Percentiles rank a stretch among this genome's conserved stretches.
phyloP scores from a whole-genome alignment of 495 filamentous ascomycete genomes.

The Zalerion maritima region DNA sequence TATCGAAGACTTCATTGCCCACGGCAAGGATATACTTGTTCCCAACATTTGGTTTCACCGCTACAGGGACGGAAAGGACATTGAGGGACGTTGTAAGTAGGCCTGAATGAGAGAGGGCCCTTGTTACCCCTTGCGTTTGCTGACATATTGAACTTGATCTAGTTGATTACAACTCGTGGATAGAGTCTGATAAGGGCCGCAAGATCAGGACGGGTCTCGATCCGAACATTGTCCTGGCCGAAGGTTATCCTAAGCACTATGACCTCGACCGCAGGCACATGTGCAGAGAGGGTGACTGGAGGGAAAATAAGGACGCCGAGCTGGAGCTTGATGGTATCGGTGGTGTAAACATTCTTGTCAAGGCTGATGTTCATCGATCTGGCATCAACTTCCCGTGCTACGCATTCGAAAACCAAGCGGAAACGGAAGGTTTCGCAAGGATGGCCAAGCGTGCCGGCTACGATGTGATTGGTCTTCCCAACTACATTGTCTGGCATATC shows the following conservation, averaged over 20 bases:
- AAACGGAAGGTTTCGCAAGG: conserved; percentile 95
- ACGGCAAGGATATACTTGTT: conserved; percentile 84
- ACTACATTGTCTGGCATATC: conserved; percentile 98
- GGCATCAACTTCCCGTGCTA: conserved; percentile 97
- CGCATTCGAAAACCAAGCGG: conserved; percentile 96
- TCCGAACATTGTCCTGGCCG: conserved; percentile 69
- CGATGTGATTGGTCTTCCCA: conserved; percentile 79
- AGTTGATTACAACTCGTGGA: conserved; percentile 99
- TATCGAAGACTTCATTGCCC: conserved; percentile 87
- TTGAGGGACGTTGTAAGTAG: conserved; percentile 82
- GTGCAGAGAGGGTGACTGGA: conserved; percentile 79
- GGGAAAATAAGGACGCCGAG: conserved; percentile 77
- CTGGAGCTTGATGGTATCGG: conserved; percentile 89
- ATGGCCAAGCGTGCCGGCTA: conserved; percentile 98
- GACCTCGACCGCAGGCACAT: conserved; percentile 79
- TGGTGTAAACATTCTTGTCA: conserved; percentile 93
- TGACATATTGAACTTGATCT: conserved; percentile 2
- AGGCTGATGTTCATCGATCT: conserved; percentile 91
- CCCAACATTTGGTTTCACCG: conserved; percentile 99
- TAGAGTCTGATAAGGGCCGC: conserved; percentile 74
- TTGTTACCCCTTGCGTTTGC: not conserved
- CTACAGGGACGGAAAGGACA: conserved; percentile 66
- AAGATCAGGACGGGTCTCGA: conserved; percentile 56
- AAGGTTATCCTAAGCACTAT: conserved; percentile 84
- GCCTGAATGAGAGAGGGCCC: no score